Evolutionary conservation across 2,329 filamentous ascomycete genomes (phyloP).

Genomic region (Dactylellina leptospora): DNA sequence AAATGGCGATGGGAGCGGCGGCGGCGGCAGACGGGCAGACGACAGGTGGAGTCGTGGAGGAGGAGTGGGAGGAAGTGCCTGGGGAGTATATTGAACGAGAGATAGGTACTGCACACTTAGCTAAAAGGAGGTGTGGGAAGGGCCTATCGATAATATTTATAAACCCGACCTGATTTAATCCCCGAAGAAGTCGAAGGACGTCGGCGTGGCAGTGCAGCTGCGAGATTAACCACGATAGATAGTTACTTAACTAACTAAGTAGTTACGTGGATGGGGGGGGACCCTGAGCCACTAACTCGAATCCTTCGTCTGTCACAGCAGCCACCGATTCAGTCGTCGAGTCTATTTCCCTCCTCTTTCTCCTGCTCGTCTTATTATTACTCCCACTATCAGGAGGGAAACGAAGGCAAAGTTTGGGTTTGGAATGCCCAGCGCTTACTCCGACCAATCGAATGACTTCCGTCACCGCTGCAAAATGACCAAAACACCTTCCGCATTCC

Average conservation of each 20-base stretch:
- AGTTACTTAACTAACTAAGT: too few species aligned
- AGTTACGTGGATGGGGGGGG: too few species aligned
- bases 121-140: too few species aligned
- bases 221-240: background rate
- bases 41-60: background rate
- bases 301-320: too few species aligned
- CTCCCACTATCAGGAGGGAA: too few species aligned
- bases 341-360: too few species aligned
- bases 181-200: background rate
- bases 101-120: too few species aligned
- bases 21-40: conserved; percentile 7
- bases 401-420: too few species aligned
- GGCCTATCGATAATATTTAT: conserved; percentile 1
- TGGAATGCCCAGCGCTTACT: background rate
- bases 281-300: too few species aligned
- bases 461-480: conserved; percentile 1
- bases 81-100: background rate
- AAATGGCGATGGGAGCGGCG: conserved; percentile 5
- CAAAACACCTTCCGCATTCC: conserved; percentile 28
- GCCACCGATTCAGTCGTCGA: too few species aligned
- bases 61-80: background rate
- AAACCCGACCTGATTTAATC: background rate
- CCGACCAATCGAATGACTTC: background rate
- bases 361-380: background rate
- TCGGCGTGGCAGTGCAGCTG: conserved; percentile 1